Percentiles rank a stretch among this genome's conserved stretches.
These are phyloP conservation scores for Xylaria multiplex DNA, from an alignment of 2,329 filamentous ascomycete species.

Conservation along the genomic window DNA sequence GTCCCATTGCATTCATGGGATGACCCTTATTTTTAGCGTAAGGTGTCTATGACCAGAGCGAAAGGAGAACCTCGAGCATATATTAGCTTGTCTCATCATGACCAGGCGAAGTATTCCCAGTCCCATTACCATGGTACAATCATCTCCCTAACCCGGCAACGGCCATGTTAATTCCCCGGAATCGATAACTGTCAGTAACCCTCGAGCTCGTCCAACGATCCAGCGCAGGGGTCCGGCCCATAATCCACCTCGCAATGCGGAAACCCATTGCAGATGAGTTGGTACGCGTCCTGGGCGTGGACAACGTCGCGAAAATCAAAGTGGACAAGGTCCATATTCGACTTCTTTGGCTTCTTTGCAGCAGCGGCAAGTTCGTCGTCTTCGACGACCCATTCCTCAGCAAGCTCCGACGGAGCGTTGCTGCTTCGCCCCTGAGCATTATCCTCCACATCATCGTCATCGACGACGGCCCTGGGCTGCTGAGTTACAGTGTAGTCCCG, in stretches of 20 bases:
- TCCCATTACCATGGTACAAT: too few relatives aligned
- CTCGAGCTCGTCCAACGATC: slow-evolving; percentile 15
- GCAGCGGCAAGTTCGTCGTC: neutral
- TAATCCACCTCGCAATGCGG: slow-evolving; percentile 1
- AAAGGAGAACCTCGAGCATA: too few relatives aligned
- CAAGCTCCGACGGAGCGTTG: neutral
- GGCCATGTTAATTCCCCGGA: too few relatives aligned
- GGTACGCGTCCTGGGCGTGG: neutral
- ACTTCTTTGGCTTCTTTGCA: neutral
- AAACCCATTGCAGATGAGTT: neutral
- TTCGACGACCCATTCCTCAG: neutral
- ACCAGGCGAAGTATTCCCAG: too few relatives aligned
- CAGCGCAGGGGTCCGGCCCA: slow-evolving; percentile 16
- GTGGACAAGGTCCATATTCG: neutral
- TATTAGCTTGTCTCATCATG: too few relatives aligned
- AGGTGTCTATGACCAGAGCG: too few relatives aligned
- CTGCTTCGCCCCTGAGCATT: neutral
- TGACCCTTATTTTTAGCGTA: too few relatives aligned
- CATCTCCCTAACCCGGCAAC: too few relatives aligned
- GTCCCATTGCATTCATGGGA: too few relatives aligned
- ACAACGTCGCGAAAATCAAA: slow-evolving; percentile 24
- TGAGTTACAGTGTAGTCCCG: neutral
- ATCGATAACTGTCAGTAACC: too few relatives aligned
- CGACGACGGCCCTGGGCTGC: neutral
- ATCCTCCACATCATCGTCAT: too few relatives aligned